Conservation (phyloP, 768 basidiomycete genomes). For the Rhizopogon sp. region DNA sequence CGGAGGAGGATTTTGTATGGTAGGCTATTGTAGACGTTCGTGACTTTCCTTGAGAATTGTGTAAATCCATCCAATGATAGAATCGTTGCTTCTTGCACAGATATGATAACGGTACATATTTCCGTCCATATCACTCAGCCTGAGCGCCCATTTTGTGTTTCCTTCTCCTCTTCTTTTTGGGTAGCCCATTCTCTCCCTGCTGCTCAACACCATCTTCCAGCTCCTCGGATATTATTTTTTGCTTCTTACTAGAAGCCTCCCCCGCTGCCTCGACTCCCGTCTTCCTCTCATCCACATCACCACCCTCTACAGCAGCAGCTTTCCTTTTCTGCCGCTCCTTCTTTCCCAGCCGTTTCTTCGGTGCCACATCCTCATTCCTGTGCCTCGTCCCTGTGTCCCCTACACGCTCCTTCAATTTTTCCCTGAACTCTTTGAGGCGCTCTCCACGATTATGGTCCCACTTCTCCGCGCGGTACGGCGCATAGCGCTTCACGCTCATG, state of each 20-base stretch:
- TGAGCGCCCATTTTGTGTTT: neutral
- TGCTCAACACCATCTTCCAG: neutral
- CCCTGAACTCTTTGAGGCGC: constrained; percentile 69
- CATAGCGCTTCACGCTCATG: constrained; percentile 84
- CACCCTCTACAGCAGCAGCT: constrained; percentile 6
- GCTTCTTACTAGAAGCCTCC: neutral
- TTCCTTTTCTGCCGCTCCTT: constrained; percentile 60
- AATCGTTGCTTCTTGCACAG: too few species aligned
- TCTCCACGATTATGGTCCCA: constrained; percentile 65
- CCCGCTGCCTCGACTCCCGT: neutral
- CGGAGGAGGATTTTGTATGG: constrained; percentile 10
- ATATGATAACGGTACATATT: too few species aligned
- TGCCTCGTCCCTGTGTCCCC: constrained; percentile 12
- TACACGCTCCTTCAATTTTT: constrained; percentile 45
- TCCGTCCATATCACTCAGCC: neutral
- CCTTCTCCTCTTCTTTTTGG: neutral
- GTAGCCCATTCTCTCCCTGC: neutral
- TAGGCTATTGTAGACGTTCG: constrained; percentile 12
- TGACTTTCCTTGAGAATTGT: too few species aligned
- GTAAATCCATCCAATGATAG: too few species aligned
- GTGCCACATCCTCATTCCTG: constrained; percentile 16
- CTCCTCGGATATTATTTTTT: neutral
- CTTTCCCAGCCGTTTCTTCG: constrained; percentile 66
- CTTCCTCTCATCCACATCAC: neutral
- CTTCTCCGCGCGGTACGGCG: constrained; percentile 74